Evolutionary conservation across 331 rosid genomes (phyloP).

Genomic region (Telfairia occidentalis): DNA sequence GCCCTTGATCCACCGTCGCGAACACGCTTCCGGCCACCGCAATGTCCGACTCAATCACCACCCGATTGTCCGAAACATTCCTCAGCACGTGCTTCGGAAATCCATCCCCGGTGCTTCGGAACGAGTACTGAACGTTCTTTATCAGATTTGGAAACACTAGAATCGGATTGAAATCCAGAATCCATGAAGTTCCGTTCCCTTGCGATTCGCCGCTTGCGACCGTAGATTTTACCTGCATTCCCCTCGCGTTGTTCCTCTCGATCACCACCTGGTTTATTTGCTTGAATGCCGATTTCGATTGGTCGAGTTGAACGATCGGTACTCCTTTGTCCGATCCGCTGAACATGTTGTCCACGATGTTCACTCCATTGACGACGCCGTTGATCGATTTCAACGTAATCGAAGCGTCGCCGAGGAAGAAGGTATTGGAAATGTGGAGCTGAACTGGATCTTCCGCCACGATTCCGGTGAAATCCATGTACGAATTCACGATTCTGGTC

Average conservation of each 20-base stretch:
- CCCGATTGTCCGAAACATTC: conserved; percentile 47
- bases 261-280: conserved; percentile 55
- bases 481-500: conserved; percentile 71
- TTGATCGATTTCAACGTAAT: conserved; percentile 53
- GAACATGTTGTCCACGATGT: conserved; percentile 79
- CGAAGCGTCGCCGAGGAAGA: conserved; percentile 81
- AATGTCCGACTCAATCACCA: conserved; percentile 47
- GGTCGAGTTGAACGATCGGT: conserved; percentile 54
- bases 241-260: conserved; percentile 56
- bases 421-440: conserved; percentile 55
- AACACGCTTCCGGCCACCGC: conserved; percentile 37
- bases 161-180: conserved; percentile 40
- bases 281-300: conserved; percentile 43
- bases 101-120: conserved; percentile 15
- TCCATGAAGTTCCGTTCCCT: conserved; percentile 74
- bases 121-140: conserved; percentile 60
- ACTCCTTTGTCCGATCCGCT: conserved; percentile 47
- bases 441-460: conserved; percentile 91
- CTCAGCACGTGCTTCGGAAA: conserved; percentile 53
- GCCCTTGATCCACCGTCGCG: conserved; percentile 53
- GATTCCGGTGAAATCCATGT: conserved; percentile 76
- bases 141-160: conserved; percentile 64
- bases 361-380: conserved; percentile 52
- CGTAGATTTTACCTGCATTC: conserved; percentile 63
- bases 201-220: conserved; percentile 32